phyloP scores from a whole-genome alignment of 805 yeast genomes.

The Candida taoyuanica region DNA sequence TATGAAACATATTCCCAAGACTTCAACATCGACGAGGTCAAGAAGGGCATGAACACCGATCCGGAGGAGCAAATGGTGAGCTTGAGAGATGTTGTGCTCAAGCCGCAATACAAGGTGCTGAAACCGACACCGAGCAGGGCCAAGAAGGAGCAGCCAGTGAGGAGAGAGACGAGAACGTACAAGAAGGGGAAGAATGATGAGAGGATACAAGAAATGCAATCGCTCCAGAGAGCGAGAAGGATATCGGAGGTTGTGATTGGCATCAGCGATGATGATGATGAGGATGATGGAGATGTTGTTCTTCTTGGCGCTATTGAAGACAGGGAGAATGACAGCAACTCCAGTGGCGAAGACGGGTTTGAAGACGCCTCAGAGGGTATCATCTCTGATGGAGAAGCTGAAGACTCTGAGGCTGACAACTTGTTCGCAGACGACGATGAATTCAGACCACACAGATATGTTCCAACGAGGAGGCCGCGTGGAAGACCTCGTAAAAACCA shows the following conservation, averaged over 20 bases:
- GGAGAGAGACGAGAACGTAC: neutral
- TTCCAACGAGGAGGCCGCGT: slow-evolving; percentile 25
- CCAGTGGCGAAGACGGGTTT: slow-evolving; percentile 19
- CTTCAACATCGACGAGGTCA: slow-evolving; percentile 23
- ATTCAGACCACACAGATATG: slow-evolving; percentile 25
- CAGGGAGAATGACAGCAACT: slow-evolving; percentile 8
- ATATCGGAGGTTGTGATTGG: slow-evolving; percentile 11
- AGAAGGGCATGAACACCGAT: slow-evolving; percentile 19
- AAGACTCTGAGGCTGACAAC: too few species aligned
- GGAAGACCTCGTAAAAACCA: slow-evolving; percentile 1
- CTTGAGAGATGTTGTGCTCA: slow-evolving; percentile 20
- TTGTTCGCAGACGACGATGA: slow-evolving; percentile 18
- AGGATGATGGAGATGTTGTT: neutral
- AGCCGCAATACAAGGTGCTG: slow-evolving; percentile 6
- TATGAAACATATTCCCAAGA: slow-evolving; percentile 22
- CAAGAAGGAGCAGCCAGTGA: neutral
- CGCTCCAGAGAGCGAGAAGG: slow-evolving; percentile 1
- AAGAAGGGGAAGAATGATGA: too few species aligned
- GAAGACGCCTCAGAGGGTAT: too few species aligned
- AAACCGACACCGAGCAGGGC: neutral
- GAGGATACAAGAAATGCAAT: too few species aligned
- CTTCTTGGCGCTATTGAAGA: neutral
- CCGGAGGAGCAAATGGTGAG: slow-evolving; percentile 25
- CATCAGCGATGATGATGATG: slow-evolving; percentile 5
- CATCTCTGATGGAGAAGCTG: too few species aligned